Percentiles rank a stretch among this genome's conserved stretches.
Conservation (phyloP, 2,329 filamentous ascomycete species). For the Fusarium haematococcum region DNA sequence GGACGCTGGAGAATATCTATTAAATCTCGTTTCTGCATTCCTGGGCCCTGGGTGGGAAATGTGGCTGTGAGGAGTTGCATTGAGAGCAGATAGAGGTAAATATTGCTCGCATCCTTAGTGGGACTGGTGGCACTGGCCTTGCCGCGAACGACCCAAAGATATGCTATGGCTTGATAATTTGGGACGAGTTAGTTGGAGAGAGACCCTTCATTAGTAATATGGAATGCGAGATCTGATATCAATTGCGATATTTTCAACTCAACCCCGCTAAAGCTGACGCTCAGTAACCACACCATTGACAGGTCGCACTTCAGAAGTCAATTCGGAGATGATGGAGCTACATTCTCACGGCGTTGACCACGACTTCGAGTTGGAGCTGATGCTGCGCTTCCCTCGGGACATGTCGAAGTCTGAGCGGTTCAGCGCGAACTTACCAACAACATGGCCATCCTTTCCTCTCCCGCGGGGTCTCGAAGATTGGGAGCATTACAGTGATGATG, state of each 20-base stretch:
- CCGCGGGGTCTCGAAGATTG: background rate
- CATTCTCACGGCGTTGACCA: background rate
- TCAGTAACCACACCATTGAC: background rate
- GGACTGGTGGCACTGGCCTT: background rate
- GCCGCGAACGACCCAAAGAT: too few species aligned
- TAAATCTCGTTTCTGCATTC: background rate
- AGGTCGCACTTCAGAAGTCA: too few species aligned
- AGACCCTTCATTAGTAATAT: background rate
- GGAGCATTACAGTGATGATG: background rate
- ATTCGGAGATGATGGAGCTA: background rate
- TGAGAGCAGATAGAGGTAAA: too few species aligned
- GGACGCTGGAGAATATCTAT: background rate
- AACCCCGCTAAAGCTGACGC: background rate
- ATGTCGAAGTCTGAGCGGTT: background rate
- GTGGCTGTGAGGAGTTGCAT: background rate
- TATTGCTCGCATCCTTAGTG: too few species aligned
- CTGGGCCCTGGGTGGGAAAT: background rate
- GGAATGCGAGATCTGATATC: background rate
- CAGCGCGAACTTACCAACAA: background rate
- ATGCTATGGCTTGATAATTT: background rate
- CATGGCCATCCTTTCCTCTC: background rate
- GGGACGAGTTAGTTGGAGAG: background rate
- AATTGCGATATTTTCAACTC: background rate
- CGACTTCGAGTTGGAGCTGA: background rate
- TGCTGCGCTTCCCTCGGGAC: background rate